Conservation (phyloP, 148 eudicot genomes). For the Dysphania ambrosioides region DNA sequence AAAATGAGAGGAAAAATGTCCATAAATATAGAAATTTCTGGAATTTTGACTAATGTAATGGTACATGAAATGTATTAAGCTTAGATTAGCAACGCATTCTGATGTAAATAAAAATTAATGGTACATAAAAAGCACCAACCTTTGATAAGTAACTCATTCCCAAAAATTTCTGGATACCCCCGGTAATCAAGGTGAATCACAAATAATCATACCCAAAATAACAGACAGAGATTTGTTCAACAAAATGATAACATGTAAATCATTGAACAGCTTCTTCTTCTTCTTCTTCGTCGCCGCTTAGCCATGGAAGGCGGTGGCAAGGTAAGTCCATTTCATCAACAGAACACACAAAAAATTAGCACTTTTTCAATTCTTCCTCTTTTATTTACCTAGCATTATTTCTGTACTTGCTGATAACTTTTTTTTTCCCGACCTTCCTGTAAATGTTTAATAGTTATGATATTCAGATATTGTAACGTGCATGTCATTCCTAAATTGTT, state of each 20-base stretch:
- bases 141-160: no score
- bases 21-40: no score
- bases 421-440: not conserved
- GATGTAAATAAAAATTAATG: no score
- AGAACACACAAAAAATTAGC: not conserved
- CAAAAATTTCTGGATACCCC: not conserved
- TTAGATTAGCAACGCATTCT: no score
- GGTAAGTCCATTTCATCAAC: slow-evolving; percentile 15
- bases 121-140: no score
- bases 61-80: no score
- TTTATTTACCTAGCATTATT: not conserved
- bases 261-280: not conserved
- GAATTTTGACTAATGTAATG: no score
- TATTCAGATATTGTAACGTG: no score
- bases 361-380: not conserved
- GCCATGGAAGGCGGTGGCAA: slow-evolving; percentile 26
- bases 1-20: no score
- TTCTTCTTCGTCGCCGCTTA: slow-evolving; percentile 5
- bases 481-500: no score
- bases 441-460: no score
- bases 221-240: not conserved
- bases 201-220: not conserved
- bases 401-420: not conserved
- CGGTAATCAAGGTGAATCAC: slow-evolving; percentile 11
- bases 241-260: slow-evolving; percentile 4